Evolutionary conservation across 176 grass and related monocot species (phyloP).

Genomic region (Thinopyrum elongatum): DNA sequence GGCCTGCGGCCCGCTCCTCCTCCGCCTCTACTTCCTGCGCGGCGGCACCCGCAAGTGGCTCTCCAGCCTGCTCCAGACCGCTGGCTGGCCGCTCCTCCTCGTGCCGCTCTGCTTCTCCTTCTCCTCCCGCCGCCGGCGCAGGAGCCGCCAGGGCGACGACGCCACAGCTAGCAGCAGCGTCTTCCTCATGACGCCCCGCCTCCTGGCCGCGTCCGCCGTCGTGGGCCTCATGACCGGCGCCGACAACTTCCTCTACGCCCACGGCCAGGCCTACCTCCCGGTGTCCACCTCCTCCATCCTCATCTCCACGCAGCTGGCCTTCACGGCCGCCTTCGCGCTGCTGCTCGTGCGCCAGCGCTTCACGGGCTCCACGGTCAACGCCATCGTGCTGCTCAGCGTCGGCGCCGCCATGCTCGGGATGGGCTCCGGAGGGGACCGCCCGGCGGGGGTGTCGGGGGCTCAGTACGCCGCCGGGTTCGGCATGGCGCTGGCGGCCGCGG

Average conservation of each 20-base stretch:
- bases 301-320: conserved; percentile 76
- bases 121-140: background rate
- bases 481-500: conserved; percentile 68
- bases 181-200: conserved; percentile 49
- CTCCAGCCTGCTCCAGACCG: conserved; percentile 67
- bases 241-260: conserved; percentile 75
- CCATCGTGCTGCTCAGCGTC: conserved; percentile 68
- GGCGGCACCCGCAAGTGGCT: conserved; percentile 77
- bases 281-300: conserved; percentile 84
- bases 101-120: conserved; percentile 58
- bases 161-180: background rate
- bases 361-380: conserved; percentile 67
- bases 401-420: conserved; percentile 69
- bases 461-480: conserved; percentile 69
- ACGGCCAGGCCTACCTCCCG: conserved; percentile 66
- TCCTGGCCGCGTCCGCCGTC: conserved; percentile 41
- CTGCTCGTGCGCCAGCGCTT: conserved; percentile 72
- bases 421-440: conserved; percentile 47
- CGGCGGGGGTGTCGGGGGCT: conserved; percentile 40
- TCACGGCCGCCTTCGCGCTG: conserved; percentile 70
- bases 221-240: conserved; percentile 62
- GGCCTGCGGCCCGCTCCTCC: conserved; percentile 50
- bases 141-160: background rate
- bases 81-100: conserved; percentile 58
- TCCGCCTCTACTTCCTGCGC: conserved; percentile 71